Evolutionary conservation across 345 rosid species (phyloP).

Genomic region (Moringa oleifera): DNA sequence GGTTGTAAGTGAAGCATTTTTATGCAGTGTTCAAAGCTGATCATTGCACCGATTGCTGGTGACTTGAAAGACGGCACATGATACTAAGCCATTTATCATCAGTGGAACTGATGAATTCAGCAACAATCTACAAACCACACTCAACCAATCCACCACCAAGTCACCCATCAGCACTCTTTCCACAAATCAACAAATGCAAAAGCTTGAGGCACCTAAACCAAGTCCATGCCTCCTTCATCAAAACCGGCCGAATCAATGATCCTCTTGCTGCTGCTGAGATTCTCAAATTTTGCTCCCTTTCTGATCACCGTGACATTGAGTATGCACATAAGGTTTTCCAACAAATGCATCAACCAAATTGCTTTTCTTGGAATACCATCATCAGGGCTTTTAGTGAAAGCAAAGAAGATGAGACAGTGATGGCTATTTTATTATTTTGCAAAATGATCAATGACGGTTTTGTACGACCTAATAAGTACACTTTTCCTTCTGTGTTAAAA

Average conservation of each 20-base stretch:
- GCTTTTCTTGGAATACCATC: slow-evolving; percentile 82
- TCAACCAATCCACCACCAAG: slow-evolving; percentile 6
- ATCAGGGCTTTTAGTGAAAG: slow-evolving; percentile 55
- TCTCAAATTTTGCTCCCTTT: slow-evolving; percentile 44
- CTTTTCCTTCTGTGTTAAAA: slow-evolving; percentile 64
- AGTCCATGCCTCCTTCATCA: slow-evolving; percentile 65
- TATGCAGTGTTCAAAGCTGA: too few relatives aligned
- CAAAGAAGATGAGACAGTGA: slow-evolving; percentile 18
- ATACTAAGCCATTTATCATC: too few relatives aligned
- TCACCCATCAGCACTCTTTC: slow-evolving; percentile 51
- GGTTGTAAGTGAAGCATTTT: too few relatives aligned
- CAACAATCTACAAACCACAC: slow-evolving; percentile 9
- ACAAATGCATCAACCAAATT: slow-evolving; percentile 46
- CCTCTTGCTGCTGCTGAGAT: slow-evolving; percentile 68
- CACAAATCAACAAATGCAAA: slow-evolving; percentile 48
- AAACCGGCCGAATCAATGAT: slow-evolving; percentile 51
- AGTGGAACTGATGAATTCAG: slow-evolving; percentile 27
- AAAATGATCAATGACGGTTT: slow-evolving; percentile 38
- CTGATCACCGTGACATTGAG: slow-evolving; percentile 32
- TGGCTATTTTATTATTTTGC: slow-evolving; percentile 36
- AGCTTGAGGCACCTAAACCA: slow-evolving; percentile 39
- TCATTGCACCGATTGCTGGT: too few relatives aligned
- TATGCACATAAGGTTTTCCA: slow-evolving; percentile 47
- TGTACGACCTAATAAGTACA: slow-evolving; percentile 52
- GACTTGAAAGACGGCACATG: too few relatives aligned